Percentiles rank a stretch among this genome's conserved stretches.
phyloP scores from a whole-genome alignment of 2,329 filamentous ascomycete genomes.

The Onygena corvina region DNA sequence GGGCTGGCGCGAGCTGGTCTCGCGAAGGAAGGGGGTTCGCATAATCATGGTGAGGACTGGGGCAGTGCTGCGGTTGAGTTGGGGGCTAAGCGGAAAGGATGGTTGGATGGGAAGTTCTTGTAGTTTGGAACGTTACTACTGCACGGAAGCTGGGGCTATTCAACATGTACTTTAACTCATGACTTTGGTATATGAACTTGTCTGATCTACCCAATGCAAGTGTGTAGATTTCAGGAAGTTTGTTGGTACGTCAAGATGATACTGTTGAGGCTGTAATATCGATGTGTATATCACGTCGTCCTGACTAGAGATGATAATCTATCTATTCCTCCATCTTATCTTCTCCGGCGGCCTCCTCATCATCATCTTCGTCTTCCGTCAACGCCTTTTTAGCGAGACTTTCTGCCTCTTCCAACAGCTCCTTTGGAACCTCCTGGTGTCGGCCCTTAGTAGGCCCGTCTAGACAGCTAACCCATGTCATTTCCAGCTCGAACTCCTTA shows the following conservation, averaged over 20 bases:
- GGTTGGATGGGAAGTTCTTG: constrained; percentile 57
- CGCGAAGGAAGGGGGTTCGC: constrained; percentile 38
- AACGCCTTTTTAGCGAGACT: constrained; percentile 80
- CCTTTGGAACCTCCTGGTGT: constrained; percentile 87
- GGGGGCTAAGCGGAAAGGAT: constrained; percentile 73
- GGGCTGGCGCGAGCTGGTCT: constrained; percentile 74
- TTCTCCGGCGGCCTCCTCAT: constrained; percentile 47
- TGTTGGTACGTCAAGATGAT: too few relatives aligned
- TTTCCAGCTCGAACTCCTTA: constrained; percentile 98
- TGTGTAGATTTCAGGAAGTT: too few relatives aligned
- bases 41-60: constrained; percentile 98
- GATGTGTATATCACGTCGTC: too few relatives aligned
- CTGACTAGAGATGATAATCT: too few relatives aligned
- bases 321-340: constrained; percentile 79
- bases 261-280: too few relatives aligned
- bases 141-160: too few relatives aligned
- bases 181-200: constrained; percentile 8
- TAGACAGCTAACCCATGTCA: constrained; percentile 88
- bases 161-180: not conserved
- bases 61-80: constrained; percentile 88
- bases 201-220: too few relatives aligned
- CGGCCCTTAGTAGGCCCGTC: constrained; percentile 83
- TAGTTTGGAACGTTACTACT: constrained; percentile 17
- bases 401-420: constrained; percentile 82
- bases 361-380: constrained; percentile 74